Conservation (phyloP, 768 basidiomycete species). For the Auricularia sp. region DNA sequence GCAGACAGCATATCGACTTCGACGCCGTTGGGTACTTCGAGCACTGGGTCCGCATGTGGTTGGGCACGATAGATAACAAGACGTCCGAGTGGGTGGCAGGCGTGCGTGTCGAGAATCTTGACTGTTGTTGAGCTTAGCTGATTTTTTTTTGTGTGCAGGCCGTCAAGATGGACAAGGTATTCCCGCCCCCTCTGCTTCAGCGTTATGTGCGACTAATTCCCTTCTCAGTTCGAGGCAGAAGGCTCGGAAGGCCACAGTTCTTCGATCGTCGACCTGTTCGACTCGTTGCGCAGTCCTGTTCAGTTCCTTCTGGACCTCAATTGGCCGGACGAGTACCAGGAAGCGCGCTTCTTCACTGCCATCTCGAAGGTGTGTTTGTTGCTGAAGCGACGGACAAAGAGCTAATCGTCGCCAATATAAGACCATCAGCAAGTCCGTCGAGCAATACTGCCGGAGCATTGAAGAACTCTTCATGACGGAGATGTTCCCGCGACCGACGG, state of each 20-base stretch:
- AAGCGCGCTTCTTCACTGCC: slow-evolving; percentile 82
- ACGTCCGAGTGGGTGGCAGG: slow-evolving; percentile 92
- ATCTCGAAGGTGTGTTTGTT: slow-evolving; percentile 60
- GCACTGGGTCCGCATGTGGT: slow-evolving; percentile 80
- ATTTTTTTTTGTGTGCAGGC: slow-evolving; percentile 37
- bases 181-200: slow-evolving; percentile 4
- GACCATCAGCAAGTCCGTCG: slow-evolving; percentile 86
- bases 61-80: slow-evolving; percentile 79
- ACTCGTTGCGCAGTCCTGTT: slow-evolving; percentile 84
- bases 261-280: slow-evolving; percentile 95
- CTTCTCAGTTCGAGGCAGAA: slow-evolving; percentile 62
- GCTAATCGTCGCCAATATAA: slow-evolving; percentile 21
- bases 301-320: slow-evolving; percentile 79
- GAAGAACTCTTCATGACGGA: slow-evolving; percentile 89
- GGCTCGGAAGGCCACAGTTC: slow-evolving; percentile 79
- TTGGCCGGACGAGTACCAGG: slow-evolving; percentile 86
- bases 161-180: slow-evolving; percentile 72
- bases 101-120: slow-evolving; percentile 36
- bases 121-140: slow-evolving; percentile 3
- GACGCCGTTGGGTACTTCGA: slow-evolving; percentile 74
- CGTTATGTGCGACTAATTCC: not conserved
- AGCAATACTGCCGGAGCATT: slow-evolving; percentile 81
- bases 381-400: not conserved
- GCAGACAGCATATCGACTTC: slow-evolving; percentile 50
- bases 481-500: slow-evolving; percentile 80